A percentile compares a stretch with the other conserved stretches of the same genome.
phyloP scores from a whole-genome alignment of 2,329 filamentous ascomycete genomes.

The Teratosphaeria nubilosa region DNA sequence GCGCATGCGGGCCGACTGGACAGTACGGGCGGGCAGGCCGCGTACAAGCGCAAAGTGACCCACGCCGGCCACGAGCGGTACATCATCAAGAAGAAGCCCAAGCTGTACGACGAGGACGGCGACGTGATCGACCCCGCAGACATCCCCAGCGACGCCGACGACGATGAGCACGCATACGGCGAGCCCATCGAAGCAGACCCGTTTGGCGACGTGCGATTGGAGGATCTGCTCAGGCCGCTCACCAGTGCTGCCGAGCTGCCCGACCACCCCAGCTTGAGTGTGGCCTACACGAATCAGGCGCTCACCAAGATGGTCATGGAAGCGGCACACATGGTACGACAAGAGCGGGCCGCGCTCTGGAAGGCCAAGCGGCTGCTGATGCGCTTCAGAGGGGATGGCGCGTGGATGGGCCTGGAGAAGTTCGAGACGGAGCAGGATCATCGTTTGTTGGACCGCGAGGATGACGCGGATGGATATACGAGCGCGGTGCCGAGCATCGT shows the following conservation, averaged over 20 bases:
- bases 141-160: slow-evolving; percentile 41
- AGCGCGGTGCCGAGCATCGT: slow-evolving; percentile 15
- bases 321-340: slow-evolving; percentile 60
- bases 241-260: slow-evolving; percentile 65
- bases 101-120: slow-evolving; percentile 65
- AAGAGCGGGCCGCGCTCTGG: slow-evolving; percentile 64
- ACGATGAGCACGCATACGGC: slow-evolving; percentile 53
- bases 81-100: slow-evolving; percentile 65
- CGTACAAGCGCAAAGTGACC: slow-evolving; percentile 49
- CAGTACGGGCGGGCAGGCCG: slow-evolving; percentile 47
- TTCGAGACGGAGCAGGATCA: slow-evolving; percentile 43
- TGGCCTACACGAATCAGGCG: slow-evolving; percentile 64
- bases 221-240: slow-evolving; percentile 57
- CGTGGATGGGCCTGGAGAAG: slow-evolving; percentile 48
- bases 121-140: slow-evolving; percentile 28
- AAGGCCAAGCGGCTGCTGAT: slow-evolving; percentile 65
- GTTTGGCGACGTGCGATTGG: slow-evolving; percentile 46
- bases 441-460: slow-evolving; percentile 16
- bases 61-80: slow-evolving; percentile 63
- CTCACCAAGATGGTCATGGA: slow-evolving; percentile 61
- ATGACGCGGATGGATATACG: slow-evolving; percentile 3
- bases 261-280: slow-evolving; percentile 62
- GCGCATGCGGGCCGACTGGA: slow-evolving; percentile 61
- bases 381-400: slow-evolving; percentile 63
- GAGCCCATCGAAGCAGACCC: slow-evolving; percentile 60